Base-by-base conservation (phyloP, 371 early-diverging fungal genomes). In the Fennellomyces sp. region DNA sequence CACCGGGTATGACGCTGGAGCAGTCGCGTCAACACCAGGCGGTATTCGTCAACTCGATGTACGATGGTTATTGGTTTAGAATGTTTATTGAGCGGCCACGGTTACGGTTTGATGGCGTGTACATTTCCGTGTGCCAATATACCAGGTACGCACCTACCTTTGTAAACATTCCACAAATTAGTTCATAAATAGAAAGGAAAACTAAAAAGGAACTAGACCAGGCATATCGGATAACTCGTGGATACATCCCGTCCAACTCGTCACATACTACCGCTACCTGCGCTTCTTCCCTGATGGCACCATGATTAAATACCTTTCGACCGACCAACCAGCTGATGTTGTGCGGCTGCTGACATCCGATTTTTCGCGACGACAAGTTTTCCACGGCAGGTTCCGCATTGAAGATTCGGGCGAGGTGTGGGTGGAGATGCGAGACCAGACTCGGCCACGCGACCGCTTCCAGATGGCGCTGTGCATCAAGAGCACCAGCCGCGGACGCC, bases 251-350 rank as follows among this genome's bases (percentile, higher is more conserved):
- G 76, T 83, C 38, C 82, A 86, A 58, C 38, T 86, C 11, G 84
- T 89, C 13, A 83, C 84, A 8, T 87, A 89, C 59, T 87, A 75
- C 64, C 75, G 83, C 3, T 87, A 84, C 56, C 39, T 89, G 3
- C 79, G 87, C 1, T 85, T 89, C 57, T 81, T 79, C 57, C 66
- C 70, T 12, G 78, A 83, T 59, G 77, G 82, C 13, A 62, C 66
- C 2, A 69, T 76, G 45, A 29, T 75, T 15, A 64, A 65, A 28
- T 63, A 64, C 25, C 51, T 77, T 21, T 82, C 84, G 0, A 76
- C 78, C 2, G 65, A 74, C 26, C 84, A 80, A 28, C 87, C 89
- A 0, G 52, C 21, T 21, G 26, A 57, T 10, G 70, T 73, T 2
- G 73, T 77, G 2, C 59, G 65, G 5, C 17, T 50, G 12, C 54